Base-by-base conservation (phyloP, 2,329 filamentous ascomycete species). In the Colletotrichum cuscutae region DNA sequence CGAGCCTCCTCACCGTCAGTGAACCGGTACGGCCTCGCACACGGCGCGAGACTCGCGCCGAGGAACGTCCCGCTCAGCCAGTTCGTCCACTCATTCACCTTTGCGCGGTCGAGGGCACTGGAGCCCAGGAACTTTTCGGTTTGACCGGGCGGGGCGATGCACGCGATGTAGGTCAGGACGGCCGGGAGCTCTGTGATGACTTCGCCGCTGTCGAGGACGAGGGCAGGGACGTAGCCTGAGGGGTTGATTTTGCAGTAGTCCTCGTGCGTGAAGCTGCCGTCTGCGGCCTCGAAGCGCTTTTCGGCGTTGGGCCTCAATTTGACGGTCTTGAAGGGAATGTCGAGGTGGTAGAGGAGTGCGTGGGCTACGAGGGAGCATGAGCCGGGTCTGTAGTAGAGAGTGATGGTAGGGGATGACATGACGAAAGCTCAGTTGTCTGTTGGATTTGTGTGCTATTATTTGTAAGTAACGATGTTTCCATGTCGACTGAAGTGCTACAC, bases 181-280 rank as follows among this genome's bases (percentile, higher is more conserved):
- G 81, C 82, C 0, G 78, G 77, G 62, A 79, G 72, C 66, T 84
- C 82, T 1, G 80, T 82, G 52, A 84, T 76, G 56, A 78, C 46
- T n/a, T 78, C 75, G 6, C 73, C 72, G n/a, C 78, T 78, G 4
- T 35, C 7, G 52, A 35, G 60, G 26, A 82, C 74, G 26, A 84
- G 75, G 1, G 76, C 78, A 0, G 82, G 81, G 0, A 83, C 80
- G 11, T 77, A 79, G 24, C 78, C 80, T 5, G 63, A n/a, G 42
- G 42, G 42, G 0, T 49, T 49, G 7, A 49, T 49, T 22, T 49
- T 49, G 42, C 42, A 22, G 42, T 49, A 49, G 19, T 49, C 42
- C 9, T 22, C 19, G 19, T 49, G 42, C 15, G 42, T 49, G 42
- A 49, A 49, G 19, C 42, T 49, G 19, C 42, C 42, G 42, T 49